Evolutionary conservation across 78 protist species (phyloP), one percentile per base, ranked within the genome.

Genomic region (Isochrysis galbana): DNA sequence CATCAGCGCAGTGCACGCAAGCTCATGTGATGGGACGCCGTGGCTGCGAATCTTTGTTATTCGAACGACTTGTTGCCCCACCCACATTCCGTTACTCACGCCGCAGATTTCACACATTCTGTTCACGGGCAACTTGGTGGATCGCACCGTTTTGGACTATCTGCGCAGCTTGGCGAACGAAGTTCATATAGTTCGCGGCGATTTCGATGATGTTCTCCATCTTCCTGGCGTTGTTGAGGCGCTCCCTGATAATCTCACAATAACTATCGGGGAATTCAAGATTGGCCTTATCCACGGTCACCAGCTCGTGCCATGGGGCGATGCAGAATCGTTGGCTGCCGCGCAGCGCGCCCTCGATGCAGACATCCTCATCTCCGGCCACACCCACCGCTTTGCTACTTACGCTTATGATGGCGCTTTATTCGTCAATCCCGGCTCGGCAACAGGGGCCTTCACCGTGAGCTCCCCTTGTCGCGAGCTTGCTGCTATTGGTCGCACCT

Each of bases 241-340:
- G 21, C 70, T 90, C 21, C 95, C 96, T 0, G 98, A 98, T 67
- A 47, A 51, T 29, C 96, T 97, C 91, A 95, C 98, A 41, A 97
- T 98, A 46, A 91, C 93, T 21, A 82, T 98, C 48, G 99, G 98
- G 25, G 87, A 95, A 45, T 98, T 98, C 91, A 96, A 97, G 89
- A 90, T 99, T 36, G 99, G 99, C 3, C 70, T 99, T 1, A 89
- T 95, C 69, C 99, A 99, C 94, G 99, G 99, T 11, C 99, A 99
- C 89, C 99, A 98, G 90, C 72, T 98, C 21, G 92, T 95, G 17
- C 96, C 74, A 5, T 67, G 91, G 93, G 99, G 98, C 34, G 99
- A 99, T 89, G 41, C 29, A 32, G 98, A 96, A 69, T 89, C 98
- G 5, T 91, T 99, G 22, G 96, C 96, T 5, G 55, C 88, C 45